phyloP scores from a whole-genome alignment of 2,329 filamentous ascomycete species.

The Xylariaceae sp. region DNA sequence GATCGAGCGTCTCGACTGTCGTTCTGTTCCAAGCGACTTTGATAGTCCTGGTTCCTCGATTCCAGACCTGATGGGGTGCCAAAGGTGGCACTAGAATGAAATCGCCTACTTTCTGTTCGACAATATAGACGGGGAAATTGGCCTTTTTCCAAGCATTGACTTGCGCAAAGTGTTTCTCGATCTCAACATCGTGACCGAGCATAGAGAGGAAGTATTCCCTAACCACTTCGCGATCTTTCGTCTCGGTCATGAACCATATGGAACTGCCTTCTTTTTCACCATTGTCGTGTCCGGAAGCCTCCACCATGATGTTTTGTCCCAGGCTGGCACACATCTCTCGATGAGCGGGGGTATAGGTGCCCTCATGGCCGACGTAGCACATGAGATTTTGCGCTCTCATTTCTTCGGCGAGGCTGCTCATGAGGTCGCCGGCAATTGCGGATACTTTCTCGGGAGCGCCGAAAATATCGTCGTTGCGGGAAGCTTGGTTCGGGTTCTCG shows the following conservation, averaged over 20 bases:
- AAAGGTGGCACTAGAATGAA: conserved; percentile 94
- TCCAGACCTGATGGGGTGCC: conserved; percentile 97
- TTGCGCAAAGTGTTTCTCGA: conserved; percentile 95
- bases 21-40: conserved; percentile 98
- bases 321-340: conserved; percentile 96
- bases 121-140: conserved; percentile 87
- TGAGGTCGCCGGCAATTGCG: conserved; percentile 81
- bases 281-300: conserved; percentile 70
- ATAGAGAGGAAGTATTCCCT: conserved; percentile 92
- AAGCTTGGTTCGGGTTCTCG: conserved; percentile 24
- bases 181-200: conserved; percentile 92
- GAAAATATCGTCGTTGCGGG: conserved; percentile 42
- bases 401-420: conserved; percentile 81
- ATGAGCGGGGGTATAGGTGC: conserved; percentile 92
- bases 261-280: conserved; percentile 84
- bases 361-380: conserved; percentile 98
- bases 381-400: conserved; percentile 97
- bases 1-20: conserved; percentile 83
- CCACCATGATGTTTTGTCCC: conserved; percentile 98
- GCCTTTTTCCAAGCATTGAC: conserved; percentile 94
- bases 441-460: conserved; percentile 53
- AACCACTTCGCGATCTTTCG: conserved; percentile 84
- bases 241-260: conserved; percentile 98
- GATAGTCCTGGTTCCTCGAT: conserved; percentile 90
- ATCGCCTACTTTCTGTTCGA: conserved; percentile 87